Evolutionary conservation across 441 rosid species (phyloP), one percentile per base, ranked within the genome.

Genomic region (Populus hybrid): DNA sequence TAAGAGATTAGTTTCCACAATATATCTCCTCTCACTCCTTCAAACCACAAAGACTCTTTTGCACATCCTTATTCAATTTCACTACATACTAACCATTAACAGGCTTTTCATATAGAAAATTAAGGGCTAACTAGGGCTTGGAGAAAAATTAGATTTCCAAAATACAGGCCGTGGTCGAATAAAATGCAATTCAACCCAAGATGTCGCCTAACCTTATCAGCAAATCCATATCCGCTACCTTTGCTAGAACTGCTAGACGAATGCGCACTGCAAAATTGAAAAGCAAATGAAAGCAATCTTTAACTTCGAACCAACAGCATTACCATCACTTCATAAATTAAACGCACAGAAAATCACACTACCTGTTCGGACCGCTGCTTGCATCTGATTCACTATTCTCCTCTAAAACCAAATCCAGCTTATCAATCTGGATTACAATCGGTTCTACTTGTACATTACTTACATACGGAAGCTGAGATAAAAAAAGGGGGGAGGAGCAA

Each of bases 321-420:
- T 30, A 24, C 74, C 40, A 21, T 72, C 77, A 76, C 36, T 11
- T 79, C 67, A 75, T 72, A 14, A 63, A 50, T 34, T 11, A 74
- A 26, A 72, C 34, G 16, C 67, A 34, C n/a, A 63, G 21, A 77
- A 65, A 73, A 34, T 64, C 35, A 14, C 26, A 78, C 50, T 80
- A 95, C 99, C 97, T 90, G 88, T 82, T 86, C 71, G 91, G 59
- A 75, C 83, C 86, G 82, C 82, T 89, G 75, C 85, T 79, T 28
- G 82, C 87, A 82, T 88, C 96, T 53, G 77, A 81, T 80, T 94
- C 93, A 9, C 82, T 86, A 74, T 94, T 96, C 84, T 94, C 99
- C 90, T 96, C 96, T 80, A 96, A 86, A 88, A 96, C 99, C 88
- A 96, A 86, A 89, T 96, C 98, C 20, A 96, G 97, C 86, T 85